Conservation (phyloP, 2,329 filamentous ascomycete species). For the Botrytis hyacinthi region DNA sequence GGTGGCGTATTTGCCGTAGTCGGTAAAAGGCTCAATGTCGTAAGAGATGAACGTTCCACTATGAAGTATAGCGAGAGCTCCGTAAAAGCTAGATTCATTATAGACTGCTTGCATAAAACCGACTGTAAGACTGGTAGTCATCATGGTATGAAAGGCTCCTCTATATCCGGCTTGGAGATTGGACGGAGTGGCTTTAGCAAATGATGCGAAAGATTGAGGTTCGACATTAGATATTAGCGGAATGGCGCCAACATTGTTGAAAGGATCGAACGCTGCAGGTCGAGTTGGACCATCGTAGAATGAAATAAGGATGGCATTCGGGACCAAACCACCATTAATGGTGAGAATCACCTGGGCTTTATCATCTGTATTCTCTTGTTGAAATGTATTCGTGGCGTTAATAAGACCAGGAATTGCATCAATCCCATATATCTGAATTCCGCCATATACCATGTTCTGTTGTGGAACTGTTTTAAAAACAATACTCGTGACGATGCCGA, state of each 20-base stretch:
- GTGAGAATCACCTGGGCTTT: constrained; percentile 38
- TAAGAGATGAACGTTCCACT: constrained; percentile 31
- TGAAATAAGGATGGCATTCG: constrained; percentile 27
- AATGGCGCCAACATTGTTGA: constrained; percentile 24
- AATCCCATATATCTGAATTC: constrained; percentile 36
- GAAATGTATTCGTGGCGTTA: constrained; percentile 35
- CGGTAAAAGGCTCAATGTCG: constrained; percentile 38
- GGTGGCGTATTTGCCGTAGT: constrained; percentile 36
- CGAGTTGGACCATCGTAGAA: constrained; percentile 38
- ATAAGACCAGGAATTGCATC: constrained; percentile 29
- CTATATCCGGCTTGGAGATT: constrained; percentile 27
- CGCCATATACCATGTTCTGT: constrained; percentile 29
- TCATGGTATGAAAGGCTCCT: constrained; percentile 36
- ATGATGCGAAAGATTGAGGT: constrained; percentile 14
- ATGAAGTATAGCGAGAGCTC: constrained; percentile 24
- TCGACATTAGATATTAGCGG: constrained; percentile 8
- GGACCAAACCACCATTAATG: constrained; percentile 25
- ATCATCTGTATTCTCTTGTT: constrained; percentile 32
- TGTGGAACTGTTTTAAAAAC: constrained; percentile 39
- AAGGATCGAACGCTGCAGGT: constrained; percentile 31
- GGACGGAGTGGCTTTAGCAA: constrained; percentile 28
- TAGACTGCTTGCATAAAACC: constrained; percentile 33
- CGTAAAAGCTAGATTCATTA: constrained; percentile 26
- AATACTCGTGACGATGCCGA: constrained; percentile 38
- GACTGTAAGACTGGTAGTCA: constrained; percentile 32